phyloP scores from a whole-genome alignment of 2,329 filamentous ascomycete species.

The Myriangium duriaei region DNA sequence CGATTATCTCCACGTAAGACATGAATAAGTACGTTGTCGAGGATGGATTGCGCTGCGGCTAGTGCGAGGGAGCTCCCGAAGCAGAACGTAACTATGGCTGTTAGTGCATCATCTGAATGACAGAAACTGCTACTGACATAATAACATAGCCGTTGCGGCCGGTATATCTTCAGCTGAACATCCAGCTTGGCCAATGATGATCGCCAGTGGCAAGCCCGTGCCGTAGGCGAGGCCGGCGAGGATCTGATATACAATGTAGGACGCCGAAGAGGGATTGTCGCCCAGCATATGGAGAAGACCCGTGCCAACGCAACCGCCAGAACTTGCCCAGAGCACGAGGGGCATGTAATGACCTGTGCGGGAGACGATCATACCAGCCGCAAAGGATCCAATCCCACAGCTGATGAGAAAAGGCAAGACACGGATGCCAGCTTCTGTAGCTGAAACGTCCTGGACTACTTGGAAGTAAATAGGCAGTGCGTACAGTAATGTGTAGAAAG shows the following conservation, averaged over 20 bases:
- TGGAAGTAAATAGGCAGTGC: constrained; percentile 39
- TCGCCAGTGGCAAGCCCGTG: constrained; percentile 29
- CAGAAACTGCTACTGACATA: no score
- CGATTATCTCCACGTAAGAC: no score
- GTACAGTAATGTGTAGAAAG: constrained; percentile 36
- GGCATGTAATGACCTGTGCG: constrained; percentile 30
- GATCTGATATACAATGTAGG: constrained; percentile 13
- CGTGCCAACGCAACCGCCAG: constrained; percentile 29
- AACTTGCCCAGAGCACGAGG: constrained; percentile 28
- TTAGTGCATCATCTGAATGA: no score
- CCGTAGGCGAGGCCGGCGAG: constrained; percentile 25
- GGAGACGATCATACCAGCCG: constrained; percentile 25
- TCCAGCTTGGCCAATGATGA: no score
- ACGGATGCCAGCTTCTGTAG: constrained; percentile 37
- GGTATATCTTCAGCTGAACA: no score
- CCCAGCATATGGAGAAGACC: constrained; percentile 24
- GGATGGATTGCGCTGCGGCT: no score
- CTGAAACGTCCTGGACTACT: constrained; percentile 35
- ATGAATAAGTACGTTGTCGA: no score
- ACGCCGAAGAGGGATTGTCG: constrained; percentile 10
- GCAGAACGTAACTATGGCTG: no score
- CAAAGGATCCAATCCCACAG: constrained; percentile 31
- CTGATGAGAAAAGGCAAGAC: constrained; percentile 37
- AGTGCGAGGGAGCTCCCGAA: no score
- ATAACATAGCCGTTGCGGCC: no score